Base-by-base conservation (phyloP, 352 stramenopile species). In the Pythium sukuiense region DNA sequence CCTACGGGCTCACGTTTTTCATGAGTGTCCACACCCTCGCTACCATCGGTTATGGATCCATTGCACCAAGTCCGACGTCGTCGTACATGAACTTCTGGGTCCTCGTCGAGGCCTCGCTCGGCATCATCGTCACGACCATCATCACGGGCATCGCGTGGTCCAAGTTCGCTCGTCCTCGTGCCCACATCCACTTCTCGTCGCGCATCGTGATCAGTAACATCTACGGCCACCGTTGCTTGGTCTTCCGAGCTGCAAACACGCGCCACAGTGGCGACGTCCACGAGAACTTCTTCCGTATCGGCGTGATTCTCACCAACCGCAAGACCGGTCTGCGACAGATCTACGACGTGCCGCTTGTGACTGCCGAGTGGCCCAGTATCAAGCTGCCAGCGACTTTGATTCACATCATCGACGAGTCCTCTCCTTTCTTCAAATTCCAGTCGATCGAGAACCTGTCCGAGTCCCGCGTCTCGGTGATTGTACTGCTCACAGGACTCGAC, bases 131-230 rank as follows among this genome's bases (percentile, higher is more conserved):
- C 16, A 76, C 85, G 29, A 90, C 86, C n/a, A 93, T 95, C 67
- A 89, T 93, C 67, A 92, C 86, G 18, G 86, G 86, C 62, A 95
- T 95, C 26, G 81, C 81, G 2, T 95, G 86, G 86, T 91, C 86
- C 35, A 95, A 95, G 69, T 95, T 95, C 65, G 86, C 86, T 27
- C 74, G 84, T 33, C 84, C 86, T 2, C 75, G 83, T 41, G 86
- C 86, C 8, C 86, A 95, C 63, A 92, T 95, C 59, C 81, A 92
- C 59, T 95, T 95, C 32, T 95, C 86, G 48, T 79, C 72, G 8
- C 73, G 84, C 39, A 81, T 95, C 55, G 74, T 81, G 8, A 76
- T 93, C 54, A 80, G 83, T 1, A 79, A 72, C 52, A 89, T 93
- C 58, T 89, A 89, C 52, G 84, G 84, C 3, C 84, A 92, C 39